phyloP scores from a whole-genome alignment of 202 grass and related monocot genomes.

The Dendrocalamus latiflorus region DNA sequence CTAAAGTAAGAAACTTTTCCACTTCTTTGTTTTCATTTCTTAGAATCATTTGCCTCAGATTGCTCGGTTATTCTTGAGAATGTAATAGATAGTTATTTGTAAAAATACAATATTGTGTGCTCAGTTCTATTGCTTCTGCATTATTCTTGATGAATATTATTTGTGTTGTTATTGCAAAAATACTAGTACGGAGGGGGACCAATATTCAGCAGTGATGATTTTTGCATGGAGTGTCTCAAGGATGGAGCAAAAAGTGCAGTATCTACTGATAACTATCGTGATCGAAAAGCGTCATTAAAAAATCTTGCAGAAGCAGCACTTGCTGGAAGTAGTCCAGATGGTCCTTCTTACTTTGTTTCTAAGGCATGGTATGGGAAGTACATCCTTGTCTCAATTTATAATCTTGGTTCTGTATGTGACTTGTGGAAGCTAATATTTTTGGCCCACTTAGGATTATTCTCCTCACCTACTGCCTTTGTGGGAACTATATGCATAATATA shows the following conservation, averaged over 20 bases:
- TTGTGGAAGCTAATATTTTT: too few relatives aligned
- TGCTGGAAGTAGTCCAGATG: conserved; percentile 68
- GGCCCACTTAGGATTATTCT: not conserved
- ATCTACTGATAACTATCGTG: conserved; percentile 80
- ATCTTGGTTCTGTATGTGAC: not conserved
- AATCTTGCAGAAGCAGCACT: conserved; percentile 80
- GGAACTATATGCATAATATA: not conserved
- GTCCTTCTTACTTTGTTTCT: conserved; percentile 86
- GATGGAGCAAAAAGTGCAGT: conserved; percentile 79
- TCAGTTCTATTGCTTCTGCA: conserved; percentile 7
- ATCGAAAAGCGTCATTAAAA: conserved; percentile 85
- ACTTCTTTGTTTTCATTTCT: conserved; percentile 27
- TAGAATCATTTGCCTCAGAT: conserved; percentile 7
- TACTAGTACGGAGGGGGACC: conserved; percentile 88
- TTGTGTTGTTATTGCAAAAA: conserved; percentile 24
- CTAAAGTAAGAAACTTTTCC: conserved; percentile 49
- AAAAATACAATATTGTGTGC: conserved; percentile 13
- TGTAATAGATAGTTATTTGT: conserved; percentile 5
- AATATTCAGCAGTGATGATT: conserved; percentile 55
- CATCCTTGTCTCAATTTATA: conserved; percentile 13
- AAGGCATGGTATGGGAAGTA: conserved; percentile 62
- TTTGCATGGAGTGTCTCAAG: conserved; percentile 74
- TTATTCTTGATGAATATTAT: conserved; percentile 32
- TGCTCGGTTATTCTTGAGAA: not conserved
- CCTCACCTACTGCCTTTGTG: not conserved